These are phyloP conservation scores for Starmerella cellae DNA, from an alignment of 805 yeast genomes.

Conservation along the genomic window DNA sequence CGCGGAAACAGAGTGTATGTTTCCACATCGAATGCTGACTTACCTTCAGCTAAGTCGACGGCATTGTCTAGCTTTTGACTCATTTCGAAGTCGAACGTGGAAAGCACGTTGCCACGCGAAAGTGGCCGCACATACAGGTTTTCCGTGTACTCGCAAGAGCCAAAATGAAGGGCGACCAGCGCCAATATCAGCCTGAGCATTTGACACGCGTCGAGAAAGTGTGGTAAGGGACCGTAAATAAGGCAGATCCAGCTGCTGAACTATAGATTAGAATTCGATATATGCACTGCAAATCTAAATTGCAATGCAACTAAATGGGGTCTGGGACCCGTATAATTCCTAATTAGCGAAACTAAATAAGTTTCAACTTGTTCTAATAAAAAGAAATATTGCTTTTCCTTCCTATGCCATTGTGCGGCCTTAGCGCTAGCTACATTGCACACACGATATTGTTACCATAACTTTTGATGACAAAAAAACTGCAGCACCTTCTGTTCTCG, in stretches of 20 bases:
- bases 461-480: too few species aligned
- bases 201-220: background rate
- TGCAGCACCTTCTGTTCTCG: slow-evolving; percentile 19
- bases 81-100: slow-evolving; percentile 52
- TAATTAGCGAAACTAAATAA: too few species aligned
- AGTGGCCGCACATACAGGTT: slow-evolving; percentile 51
- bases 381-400: too few species aligned
- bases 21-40: slow-evolving; percentile 11
- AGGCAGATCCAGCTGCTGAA: too few species aligned
- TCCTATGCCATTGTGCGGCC: too few species aligned
- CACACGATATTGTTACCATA: too few species aligned
- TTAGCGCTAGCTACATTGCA: too few species aligned
- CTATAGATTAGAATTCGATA: too few species aligned
- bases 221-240: background rate
- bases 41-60: background rate
- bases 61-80: slow-evolving; percentile 8
- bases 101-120: slow-evolving; percentile 53
- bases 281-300: too few species aligned
- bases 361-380: too few species aligned
- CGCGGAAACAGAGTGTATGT: slow-evolving; percentile 48
- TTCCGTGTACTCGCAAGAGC: slow-evolving; percentile 38
- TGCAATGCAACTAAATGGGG: too few species aligned
- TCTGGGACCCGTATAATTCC: too few species aligned
- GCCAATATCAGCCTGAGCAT: background rate
- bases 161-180: background rate